Percentiles rank a stretch among this genome's conserved stretches.
phyloP scores from a whole-genome alignment of 2,329 filamentous ascomycete species.

The Ophiostoma ulmi region DNA sequence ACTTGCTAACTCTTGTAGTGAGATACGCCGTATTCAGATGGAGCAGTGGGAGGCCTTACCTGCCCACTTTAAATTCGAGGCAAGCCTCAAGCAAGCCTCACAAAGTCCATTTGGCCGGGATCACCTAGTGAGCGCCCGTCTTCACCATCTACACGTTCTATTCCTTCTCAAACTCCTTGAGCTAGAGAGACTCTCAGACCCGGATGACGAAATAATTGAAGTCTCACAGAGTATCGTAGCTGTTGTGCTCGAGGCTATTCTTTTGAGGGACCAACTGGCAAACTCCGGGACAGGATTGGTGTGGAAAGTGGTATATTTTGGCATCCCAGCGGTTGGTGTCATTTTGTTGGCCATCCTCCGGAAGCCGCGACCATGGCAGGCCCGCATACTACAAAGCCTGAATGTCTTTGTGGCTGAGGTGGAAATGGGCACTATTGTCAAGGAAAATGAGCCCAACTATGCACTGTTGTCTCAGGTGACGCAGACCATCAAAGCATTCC shows the following conservation, averaged over 20 bases:
- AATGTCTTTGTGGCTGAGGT: conserved; percentile 11
- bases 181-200: conserved; percentile 6
- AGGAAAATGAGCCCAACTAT: conserved; percentile 17
- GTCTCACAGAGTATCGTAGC: conserved; percentile 5
- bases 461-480: conserved; percentile 13
- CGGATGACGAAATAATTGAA: conserved; percentile 7
- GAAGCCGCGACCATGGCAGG: conserved; percentile 9
- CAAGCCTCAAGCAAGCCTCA: conserved; percentile 15
- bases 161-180: conserved; percentile 1
- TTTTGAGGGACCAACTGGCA: conserved; percentile 11
- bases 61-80: neutral
- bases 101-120: conserved; percentile 13
- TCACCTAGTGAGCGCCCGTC: neutral
- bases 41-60: conserved; percentile 8
- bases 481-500: conserved; percentile 12
- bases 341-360: conserved; percentile 6
- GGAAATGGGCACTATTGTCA: conserved; percentile 13
- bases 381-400: conserved; percentile 9
- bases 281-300: conserved; percentile 11
- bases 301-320: conserved; percentile 15
- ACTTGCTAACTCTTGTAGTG: neutral
- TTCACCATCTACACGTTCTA: conserved; percentile 11
- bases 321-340: conserved; percentile 8
- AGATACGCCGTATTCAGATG: conserved; percentile 8
- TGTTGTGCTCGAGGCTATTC: conserved; percentile 6